phyloP scores from a whole-genome alignment of 2,329 filamentous ascomycete genomes.

The Myriosclerotinia curreyana region DNA sequence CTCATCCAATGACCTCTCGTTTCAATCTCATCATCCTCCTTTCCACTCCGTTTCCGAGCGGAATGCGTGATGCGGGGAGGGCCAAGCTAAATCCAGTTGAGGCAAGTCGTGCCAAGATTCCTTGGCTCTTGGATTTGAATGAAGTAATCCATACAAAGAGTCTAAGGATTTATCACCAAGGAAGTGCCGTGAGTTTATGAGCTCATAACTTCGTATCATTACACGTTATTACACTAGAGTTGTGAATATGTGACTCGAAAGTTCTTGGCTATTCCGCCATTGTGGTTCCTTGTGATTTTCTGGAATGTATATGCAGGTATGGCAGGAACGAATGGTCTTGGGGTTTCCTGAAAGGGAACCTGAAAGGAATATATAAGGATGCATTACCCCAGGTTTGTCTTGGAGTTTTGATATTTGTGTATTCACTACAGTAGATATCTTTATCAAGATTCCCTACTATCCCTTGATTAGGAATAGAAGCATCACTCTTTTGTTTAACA shows the following conservation, averaged over 20 bases:
- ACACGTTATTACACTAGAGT: background rate
- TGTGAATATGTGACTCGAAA: background rate
- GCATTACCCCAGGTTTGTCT: background rate
- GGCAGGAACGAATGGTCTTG: background rate
- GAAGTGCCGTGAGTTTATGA: slow-evolving; percentile 8
- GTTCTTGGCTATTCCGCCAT: slow-evolving; percentile 9
- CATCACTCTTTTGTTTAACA: slow-evolving; percentile 3
- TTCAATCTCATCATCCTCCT: background rate
- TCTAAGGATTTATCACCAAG: background rate
- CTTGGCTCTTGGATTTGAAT: background rate
- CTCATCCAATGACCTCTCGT: background rate
- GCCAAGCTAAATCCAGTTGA: background rate
- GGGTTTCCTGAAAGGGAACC: background rate
- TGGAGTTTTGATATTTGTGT: background rate
- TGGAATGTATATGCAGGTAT: background rate
- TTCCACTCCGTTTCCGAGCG: slow-evolving; percentile 8
- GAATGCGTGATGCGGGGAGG: slow-evolving; percentile 9
- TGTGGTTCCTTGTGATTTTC: background rate
- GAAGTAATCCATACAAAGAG: slow-evolving; percentile 8
- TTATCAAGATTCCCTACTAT: slow-evolving; percentile 34
- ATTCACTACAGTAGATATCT: background rate
- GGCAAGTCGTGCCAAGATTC: background rate
- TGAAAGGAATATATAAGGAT: slow-evolving; percentile 9
- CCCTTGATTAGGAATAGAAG: slow-evolving; percentile 38
- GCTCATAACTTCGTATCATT: background rate